These are phyloP conservation scores for Pisolithus albus DNA, from an alignment of 768 basidiomycete genomes.

Conservation along the genomic window DNA sequence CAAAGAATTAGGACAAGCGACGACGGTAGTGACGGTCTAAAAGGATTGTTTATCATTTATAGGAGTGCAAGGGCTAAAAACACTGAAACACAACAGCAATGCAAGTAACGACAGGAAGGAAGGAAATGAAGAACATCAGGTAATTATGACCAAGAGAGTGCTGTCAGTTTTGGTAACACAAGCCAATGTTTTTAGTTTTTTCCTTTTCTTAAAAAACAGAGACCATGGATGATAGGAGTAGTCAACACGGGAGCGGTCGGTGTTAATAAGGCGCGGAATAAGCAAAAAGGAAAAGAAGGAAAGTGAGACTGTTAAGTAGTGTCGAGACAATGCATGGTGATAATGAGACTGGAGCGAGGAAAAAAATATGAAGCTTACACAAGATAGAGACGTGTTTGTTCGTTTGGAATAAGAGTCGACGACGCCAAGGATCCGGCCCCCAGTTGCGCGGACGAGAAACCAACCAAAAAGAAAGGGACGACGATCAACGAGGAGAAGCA, in stretches of 20 bases:
- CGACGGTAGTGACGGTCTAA: slow-evolving; percentile 12
- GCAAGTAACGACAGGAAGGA: slow-evolving; percentile 22
- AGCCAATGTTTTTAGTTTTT: not conserved
- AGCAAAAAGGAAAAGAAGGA: slow-evolving; percentile 6
- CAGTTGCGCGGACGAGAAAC: not conserved
- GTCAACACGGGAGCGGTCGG: not conserved
- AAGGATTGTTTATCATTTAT: slow-evolving; percentile 22
- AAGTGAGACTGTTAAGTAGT: slow-evolving; percentile 15
- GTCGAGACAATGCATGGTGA: slow-evolving; percentile 24
- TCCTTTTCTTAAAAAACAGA: not conserved
- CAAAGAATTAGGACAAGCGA: slow-evolving; percentile 5
- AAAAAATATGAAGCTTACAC: slow-evolving; percentile 16
- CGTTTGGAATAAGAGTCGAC: slow-evolving; percentile 9
- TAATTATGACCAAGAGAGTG: slow-evolving; percentile 23
- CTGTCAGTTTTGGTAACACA: slow-evolving; percentile 19
- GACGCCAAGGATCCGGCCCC: slow-evolving; percentile 21
- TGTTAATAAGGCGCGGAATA: slow-evolving; percentile 10
- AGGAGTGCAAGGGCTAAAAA: slow-evolving; percentile 12
- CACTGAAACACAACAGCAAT: slow-evolving; percentile 23
- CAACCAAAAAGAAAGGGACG: slow-evolving; percentile 1
- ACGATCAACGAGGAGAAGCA: slow-evolving; percentile 56
- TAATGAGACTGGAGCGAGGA: slow-evolving; percentile 15
- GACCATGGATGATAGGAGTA: slow-evolving; percentile 19
- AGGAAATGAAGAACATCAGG: slow-evolving; percentile 12
- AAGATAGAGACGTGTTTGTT: not conserved